A percentile compares a stretch with the other conserved stretches of the same genome.
Evolutionary conservation across 192 early-diverging fungal genomes (phyloP).

Genomic region (Backusella liffmaniae): DNA sequence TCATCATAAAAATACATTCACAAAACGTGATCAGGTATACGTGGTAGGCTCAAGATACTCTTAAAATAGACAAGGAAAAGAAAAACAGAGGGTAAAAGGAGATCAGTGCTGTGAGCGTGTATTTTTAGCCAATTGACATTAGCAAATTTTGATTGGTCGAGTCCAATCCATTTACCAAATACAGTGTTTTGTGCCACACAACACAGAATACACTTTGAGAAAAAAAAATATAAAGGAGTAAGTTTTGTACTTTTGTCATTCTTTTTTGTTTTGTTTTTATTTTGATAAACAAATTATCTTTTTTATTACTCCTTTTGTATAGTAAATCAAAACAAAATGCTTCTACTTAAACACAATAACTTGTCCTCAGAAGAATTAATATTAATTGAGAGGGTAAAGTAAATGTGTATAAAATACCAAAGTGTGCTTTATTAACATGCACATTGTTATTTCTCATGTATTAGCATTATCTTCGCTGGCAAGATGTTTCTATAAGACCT

Average conservation of each 20-base stretch:
- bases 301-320: background rate
- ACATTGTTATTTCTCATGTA: background rate
- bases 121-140: background rate
- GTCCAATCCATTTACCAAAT: background rate
- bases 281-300: background rate
- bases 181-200: background rate
- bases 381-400: constrained; percentile 47
- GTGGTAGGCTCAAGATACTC: too few relatives aligned
- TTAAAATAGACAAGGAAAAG: background rate
- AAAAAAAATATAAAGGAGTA: constrained; percentile 7
- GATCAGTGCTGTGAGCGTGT: background rate
- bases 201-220: background rate
- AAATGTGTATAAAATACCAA: constrained; percentile 10
- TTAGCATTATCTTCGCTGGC: background rate
- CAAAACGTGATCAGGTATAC: background rate
- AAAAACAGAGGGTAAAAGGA: background rate
- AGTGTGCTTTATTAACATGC: background rate
- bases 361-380: constrained; percentile 57
- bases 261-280: background rate
- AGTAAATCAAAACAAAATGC: constrained; percentile 31
- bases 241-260: background rate
- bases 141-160: background rate
- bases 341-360: constrained; percentile 41
- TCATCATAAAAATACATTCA: background rate
- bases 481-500: constrained; percentile 49